These are phyloP conservation scores for Penicillium sp. DNA, from an alignment of 2,329 filamentous ascomycete species.

Conservation along the genomic window DNA sequence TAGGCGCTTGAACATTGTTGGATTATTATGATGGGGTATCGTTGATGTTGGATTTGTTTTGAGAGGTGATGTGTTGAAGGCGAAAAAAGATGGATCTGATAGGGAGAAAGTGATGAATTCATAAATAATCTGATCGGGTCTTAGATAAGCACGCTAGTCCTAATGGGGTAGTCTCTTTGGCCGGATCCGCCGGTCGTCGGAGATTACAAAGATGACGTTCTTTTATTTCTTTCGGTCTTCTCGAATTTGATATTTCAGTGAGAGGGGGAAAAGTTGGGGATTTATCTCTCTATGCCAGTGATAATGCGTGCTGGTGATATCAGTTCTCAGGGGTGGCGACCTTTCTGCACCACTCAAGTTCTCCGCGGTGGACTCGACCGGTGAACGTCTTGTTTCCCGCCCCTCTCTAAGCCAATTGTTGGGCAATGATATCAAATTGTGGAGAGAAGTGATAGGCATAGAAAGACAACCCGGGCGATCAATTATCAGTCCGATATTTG, in stretches of 20 bases:
- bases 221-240: neutral
- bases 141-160: slow-evolving; percentile 17
- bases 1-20: slow-evolving; percentile 52
- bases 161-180: slow-evolving; percentile 7
- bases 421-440: slow-evolving; percentile 18
- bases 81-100: slow-evolving; percentile 19
- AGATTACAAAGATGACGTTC: slow-evolving; percentile 15
- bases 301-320: slow-evolving; percentile 11
- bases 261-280: neutral
- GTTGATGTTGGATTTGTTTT: slow-evolving; percentile 1
- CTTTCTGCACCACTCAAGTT: slow-evolving; percentile 12
- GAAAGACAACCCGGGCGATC: neutral
- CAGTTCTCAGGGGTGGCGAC: slow-evolving; percentile 12
- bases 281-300: slow-evolving; percentile 1
- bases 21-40: neutral
- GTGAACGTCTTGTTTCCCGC: slow-evolving; percentile 14
- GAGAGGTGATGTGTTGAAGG: slow-evolving; percentile 6
- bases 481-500: neutral
- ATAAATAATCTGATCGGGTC: slow-evolving; percentile 23
- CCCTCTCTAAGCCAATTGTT: slow-evolving; percentile 12
- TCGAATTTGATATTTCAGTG: neutral
- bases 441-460: slow-evolving; percentile 7
- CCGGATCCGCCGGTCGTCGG: slow-evolving; percentile 20
- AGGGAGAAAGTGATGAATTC: slow-evolving; percentile 20
- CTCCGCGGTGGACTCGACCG: slow-evolving; percentile 14